phyloP scores from a whole-genome alignment of 202 grass and related monocot genomes.

The Hordeum pubiflorum region DNA sequence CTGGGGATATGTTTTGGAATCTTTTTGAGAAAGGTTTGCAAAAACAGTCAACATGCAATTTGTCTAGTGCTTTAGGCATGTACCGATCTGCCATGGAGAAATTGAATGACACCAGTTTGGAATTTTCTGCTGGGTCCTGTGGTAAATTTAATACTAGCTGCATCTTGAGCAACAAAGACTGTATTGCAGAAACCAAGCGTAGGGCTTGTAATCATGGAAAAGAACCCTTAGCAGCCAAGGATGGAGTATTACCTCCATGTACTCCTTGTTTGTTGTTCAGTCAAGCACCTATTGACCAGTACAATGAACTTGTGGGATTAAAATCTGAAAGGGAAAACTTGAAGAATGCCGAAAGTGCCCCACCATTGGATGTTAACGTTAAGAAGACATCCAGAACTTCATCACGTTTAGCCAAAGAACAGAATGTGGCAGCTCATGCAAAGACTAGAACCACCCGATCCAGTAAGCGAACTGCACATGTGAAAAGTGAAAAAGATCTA shows the following conservation, averaged over 20 bases:
- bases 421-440: constrained; percentile 24
- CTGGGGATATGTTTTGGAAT: constrained; percentile 52
- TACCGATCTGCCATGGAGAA: constrained; percentile 61
- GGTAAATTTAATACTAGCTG: constrained; percentile 8
- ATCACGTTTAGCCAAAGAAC: constrained; percentile 32
- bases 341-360: constrained; percentile 19
- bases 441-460: constrained; percentile 41
- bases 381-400: constrained; percentile 42
- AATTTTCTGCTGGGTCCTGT: constrained; percentile 3
- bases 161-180: neutral
- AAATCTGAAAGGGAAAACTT: constrained; percentile 1
- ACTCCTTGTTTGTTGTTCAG: constrained; percentile 37
- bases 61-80: constrained; percentile 45
- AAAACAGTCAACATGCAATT: constrained; percentile 17
- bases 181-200: constrained; percentile 2
- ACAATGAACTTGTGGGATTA: neutral
- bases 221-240: constrained; percentile 4
- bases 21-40: constrained; percentile 43
- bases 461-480: constrained; percentile 27
- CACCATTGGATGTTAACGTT: constrained; percentile 29
- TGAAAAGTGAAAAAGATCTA: constrained; percentile 27
- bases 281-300: neutral
- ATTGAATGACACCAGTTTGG: constrained; percentile 30
- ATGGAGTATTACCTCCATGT: constrained; percentile 32
- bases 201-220: neutral